These are phyloP conservation scores for Solanum chacoense DNA, from an alignment of 305 asterid species.

Conservation along the genomic window DNA sequence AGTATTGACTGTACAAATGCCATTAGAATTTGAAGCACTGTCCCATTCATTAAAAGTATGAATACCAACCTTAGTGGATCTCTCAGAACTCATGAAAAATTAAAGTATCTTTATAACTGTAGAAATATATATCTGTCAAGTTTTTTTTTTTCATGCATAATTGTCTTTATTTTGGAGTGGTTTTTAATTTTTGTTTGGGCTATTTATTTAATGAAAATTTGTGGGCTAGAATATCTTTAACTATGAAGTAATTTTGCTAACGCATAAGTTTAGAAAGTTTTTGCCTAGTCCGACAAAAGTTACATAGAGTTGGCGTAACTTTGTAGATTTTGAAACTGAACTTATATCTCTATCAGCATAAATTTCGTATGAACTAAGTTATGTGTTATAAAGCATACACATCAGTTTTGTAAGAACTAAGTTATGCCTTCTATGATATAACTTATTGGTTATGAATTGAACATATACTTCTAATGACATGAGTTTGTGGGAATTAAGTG, in stretches of 20 bases:
- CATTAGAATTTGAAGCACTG: not conserved
- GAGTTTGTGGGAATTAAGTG: not conserved
- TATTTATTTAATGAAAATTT: not conserved
- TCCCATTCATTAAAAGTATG: not conserved
- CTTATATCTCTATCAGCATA: not conserved
- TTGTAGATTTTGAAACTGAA: not conserved
- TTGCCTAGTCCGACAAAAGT: not conserved
- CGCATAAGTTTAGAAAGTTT: not conserved
- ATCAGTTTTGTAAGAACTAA: not conserved
- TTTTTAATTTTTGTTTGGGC: not conserved
- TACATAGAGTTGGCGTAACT: not conserved
- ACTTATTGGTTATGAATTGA: not conserved
- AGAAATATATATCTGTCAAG: not conserved
- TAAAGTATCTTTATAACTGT: not conserved
- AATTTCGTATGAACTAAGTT: not conserved
- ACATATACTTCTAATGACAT: not conserved
- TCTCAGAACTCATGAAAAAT: not conserved
- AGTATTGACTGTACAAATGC: not conserved
- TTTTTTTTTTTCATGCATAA: not conserved
- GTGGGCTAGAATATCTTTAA: not conserved
- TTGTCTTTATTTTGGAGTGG: not conserved
- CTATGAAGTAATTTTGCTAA: not conserved
- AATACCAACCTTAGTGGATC: not conserved
- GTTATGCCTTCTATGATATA: not conserved
- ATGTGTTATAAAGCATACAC: not conserved